phyloP scores from a whole-genome alignment of 2,329 filamentous ascomycete genomes.

The Clarireedia hainanense region DNA sequence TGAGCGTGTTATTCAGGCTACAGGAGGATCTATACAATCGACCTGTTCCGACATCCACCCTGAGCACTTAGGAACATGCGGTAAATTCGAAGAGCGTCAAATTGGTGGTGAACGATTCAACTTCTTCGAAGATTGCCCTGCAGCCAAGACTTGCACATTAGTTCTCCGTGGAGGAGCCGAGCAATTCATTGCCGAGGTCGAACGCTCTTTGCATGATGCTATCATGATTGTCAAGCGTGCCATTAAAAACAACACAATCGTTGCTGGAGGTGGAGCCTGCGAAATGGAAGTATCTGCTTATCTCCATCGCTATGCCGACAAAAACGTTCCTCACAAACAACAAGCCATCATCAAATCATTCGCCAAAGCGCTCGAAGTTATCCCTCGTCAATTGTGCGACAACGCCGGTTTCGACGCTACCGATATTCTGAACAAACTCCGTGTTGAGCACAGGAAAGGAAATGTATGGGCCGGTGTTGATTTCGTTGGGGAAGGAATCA shows the following conservation, averaged over 20 bases:
- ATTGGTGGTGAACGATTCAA: conserved; percentile 98
- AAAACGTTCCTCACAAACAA: conserved; percentile 89
- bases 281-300: conserved; percentile 98
- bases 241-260: conserved; percentile 88
- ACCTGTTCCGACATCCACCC: conserved; percentile 92
- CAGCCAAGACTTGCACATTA: conserved; percentile 93
- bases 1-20: conserved; percentile 92
- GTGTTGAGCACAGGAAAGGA: conserved; percentile 92
- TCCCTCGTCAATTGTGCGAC: conserved; percentile 94
- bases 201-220: conserved; percentile 94
- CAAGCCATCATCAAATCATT: conserved; percentile 97
- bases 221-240: conserved; percentile 99
- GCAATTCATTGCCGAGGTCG: conserved; percentile 98
- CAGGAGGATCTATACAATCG: conserved; percentile 84
- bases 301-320: conserved; percentile 86
- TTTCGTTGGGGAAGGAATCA: conserved; percentile 83
- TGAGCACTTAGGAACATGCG: conserved; percentile 86
- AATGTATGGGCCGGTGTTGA: conserved; percentile 94
- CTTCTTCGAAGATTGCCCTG: conserved; percentile 93
- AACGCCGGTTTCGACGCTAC: conserved; percentile 98
- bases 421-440: conserved; percentile 91
- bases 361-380: conserved; percentile 92
- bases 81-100: conserved; percentile 87
- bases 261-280: conserved; percentile 85
- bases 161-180: conserved; percentile 93